A percentile compares a stretch with the other conserved stretches of the same genome.
These are phyloP conservation scores for Sisymbrium irio DNA, from an alignment of 345 rosid species.

Conservation along the genomic window DNA sequence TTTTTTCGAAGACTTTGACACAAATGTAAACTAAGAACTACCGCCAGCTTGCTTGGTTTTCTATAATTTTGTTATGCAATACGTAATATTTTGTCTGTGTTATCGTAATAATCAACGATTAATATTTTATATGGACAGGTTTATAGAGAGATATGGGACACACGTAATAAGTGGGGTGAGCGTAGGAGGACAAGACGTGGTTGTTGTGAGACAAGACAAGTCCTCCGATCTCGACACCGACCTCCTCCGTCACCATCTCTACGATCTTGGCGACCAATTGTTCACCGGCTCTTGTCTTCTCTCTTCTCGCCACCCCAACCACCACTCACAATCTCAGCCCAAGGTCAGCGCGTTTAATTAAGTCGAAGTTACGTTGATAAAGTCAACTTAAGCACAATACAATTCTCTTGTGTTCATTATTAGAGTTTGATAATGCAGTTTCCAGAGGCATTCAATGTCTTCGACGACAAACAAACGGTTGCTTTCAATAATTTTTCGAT, in stretches of 20 bases:
- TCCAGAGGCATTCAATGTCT: slow-evolving; percentile 80
- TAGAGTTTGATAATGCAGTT: slow-evolving; percentile 39
- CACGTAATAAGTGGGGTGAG: slow-evolving; percentile 76
- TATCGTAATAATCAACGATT: not conserved
- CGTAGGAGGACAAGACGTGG: slow-evolving; percentile 78
- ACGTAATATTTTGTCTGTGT: not conserved
- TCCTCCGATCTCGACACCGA: slow-evolving; percentile 53
- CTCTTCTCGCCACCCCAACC: slow-evolving; percentile 42
- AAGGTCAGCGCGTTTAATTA: slow-evolving; percentile 49
- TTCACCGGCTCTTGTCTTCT: slow-evolving; percentile 70
- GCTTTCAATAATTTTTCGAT: slow-evolving; percentile 45
- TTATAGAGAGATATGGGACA: slow-evolving; percentile 87
- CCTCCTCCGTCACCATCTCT: slow-evolving; percentile 59
- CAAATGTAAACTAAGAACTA: not conserved
- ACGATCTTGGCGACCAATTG: slow-evolving; percentile 77
- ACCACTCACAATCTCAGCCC: slow-evolving; percentile 21
- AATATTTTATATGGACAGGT: slow-evolving; percentile 44
- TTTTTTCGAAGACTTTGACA: slow-evolving; percentile 24
- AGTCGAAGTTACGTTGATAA: not conserved
- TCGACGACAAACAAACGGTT: slow-evolving; percentile 46
- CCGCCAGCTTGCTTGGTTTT: slow-evolving; percentile 4
- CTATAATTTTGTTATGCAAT: not conserved
- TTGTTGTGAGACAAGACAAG: slow-evolving; percentile 65
- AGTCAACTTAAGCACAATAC: not conserved
- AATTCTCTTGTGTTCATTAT: not conserved